Conservation (phyloP, 129 eudicot genomes). For the Arctium lappa region DNA sequence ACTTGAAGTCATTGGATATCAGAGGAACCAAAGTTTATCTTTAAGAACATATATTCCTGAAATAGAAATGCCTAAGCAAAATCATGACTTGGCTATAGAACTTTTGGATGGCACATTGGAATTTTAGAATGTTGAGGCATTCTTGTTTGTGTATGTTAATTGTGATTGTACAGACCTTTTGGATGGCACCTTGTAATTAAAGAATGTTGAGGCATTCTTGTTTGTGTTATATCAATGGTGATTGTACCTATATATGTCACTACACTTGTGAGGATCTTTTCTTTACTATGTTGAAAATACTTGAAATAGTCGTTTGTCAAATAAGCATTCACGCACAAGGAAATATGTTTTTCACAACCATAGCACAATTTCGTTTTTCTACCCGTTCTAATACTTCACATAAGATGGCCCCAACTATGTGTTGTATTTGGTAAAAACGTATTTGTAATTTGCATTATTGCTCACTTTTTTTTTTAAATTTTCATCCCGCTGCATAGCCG, state of each 20-base stretch:
- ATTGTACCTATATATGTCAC: neutral
- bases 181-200: neutral
- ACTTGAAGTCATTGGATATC: constrained; percentile 60
- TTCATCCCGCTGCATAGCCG: too few relatives aligned
- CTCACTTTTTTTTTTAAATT: neutral
- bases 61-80: constrained; percentile 55
- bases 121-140: neutral
- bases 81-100: constrained; percentile 73
- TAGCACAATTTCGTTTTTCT: neutral
- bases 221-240: neutral
- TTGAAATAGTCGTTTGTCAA: neutral
- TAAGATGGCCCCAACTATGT: neutral
- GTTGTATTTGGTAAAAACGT: neutral
- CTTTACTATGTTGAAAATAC: neutral
- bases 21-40: constrained; percentile 55
- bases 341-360: neutral
- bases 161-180: too few relatives aligned
- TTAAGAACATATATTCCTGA: constrained; percentile 59
- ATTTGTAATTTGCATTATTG: neutral
- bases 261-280: neutral
- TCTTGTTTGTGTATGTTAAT: too few relatives aligned
- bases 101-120: constrained; percentile 59
- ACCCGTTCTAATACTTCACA: neutral
- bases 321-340: neutral
- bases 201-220: constrained; percentile 63